Conservation (phyloP, 805 yeast genomes). For the Kuraishia piskuri region DNA sequence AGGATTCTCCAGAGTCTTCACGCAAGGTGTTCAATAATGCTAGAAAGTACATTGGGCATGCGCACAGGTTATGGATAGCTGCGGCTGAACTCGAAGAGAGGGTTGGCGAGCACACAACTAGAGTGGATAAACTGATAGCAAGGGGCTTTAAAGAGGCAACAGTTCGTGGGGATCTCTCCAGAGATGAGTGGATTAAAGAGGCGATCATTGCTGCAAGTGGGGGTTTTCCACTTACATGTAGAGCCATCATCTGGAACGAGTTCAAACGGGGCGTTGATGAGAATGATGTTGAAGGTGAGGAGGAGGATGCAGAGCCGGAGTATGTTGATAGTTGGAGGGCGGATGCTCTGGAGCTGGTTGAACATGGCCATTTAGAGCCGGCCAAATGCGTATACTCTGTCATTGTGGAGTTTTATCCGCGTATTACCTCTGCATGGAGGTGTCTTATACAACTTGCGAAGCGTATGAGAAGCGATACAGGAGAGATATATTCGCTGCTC, state of each 20-base stretch:
- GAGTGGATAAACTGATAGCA: slow-evolving; percentile 37
- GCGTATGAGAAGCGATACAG: slow-evolving; percentile 11
- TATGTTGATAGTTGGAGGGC: slow-evolving; percentile 27
- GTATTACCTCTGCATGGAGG: slow-evolving; percentile 38
- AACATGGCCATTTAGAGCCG: slow-evolving; percentile 20
- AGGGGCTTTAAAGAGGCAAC: slow-evolving; percentile 35
- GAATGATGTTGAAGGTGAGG: slow-evolving; percentile 5
- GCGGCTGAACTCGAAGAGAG: slow-evolving; percentile 64
- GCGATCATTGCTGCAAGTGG: slow-evolving; percentile 47
- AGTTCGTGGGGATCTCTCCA: slow-evolving; percentile 12
- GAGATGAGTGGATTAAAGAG: slow-evolving; percentile 44
- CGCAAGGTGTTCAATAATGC: slow-evolving; percentile 51
- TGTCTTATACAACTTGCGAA: slow-evolving; percentile 28
- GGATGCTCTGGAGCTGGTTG: slow-evolving; percentile 25
- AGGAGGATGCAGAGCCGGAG: slow-evolving; percentile 18
- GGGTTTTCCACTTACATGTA: slow-evolving; percentile 35
- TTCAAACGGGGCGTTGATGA: not conserved
- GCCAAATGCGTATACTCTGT: slow-evolving; percentile 40
- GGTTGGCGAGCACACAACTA: slow-evolving; percentile 29
- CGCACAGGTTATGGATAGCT: slow-evolving; percentile 56
- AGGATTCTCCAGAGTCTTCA: slow-evolving; percentile 33
- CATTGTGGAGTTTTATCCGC: slow-evolving; percentile 39
- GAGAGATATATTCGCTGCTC: slow-evolving; percentile 28
- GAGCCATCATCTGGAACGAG: slow-evolving; percentile 28
- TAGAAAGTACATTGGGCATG: slow-evolving; percentile 39